These are phyloP conservation scores for Pezicula carpinea DNA, from an alignment of 2,329 filamentous ascomycete species.

Conservation along the genomic window DNA sequence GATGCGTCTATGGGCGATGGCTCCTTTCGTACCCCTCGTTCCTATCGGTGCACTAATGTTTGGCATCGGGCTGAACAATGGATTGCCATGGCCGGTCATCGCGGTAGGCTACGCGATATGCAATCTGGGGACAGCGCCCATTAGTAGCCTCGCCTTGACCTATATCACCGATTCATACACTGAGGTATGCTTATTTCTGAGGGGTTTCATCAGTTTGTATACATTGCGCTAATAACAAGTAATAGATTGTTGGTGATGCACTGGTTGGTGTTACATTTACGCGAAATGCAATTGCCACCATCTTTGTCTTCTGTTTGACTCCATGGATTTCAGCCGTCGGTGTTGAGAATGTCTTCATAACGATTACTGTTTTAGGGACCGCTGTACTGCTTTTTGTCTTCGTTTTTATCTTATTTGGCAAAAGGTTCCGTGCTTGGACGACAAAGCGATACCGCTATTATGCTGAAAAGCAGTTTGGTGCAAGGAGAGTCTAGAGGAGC, in stretches of 20 bases:
- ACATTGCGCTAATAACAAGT: conserved; percentile 6
- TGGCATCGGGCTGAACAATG: conserved; percentile 30
- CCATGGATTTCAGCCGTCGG: conserved; percentile 27
- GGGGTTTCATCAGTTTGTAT: not conserved
- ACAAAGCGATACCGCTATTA: conserved; percentile 31
- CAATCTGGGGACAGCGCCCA: conserved; percentile 31
- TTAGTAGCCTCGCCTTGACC: conserved; percentile 31
- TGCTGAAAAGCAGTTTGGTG: conserved; percentile 12
- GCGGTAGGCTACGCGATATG: conserved; percentile 34
- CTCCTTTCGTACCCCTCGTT: conserved; percentile 29
- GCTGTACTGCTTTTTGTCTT: conserved; percentile 25
- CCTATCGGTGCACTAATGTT: conserved; percentile 34
- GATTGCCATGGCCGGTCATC: conserved; percentile 22
- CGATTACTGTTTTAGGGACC: conserved; percentile 31
- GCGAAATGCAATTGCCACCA: conserved; percentile 38
- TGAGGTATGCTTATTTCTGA: conserved; percentile 23
- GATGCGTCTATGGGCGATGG: conserved; percentile 33
- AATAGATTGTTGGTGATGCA: conserved; percentile 41
- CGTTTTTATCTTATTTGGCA: conserved; percentile 30
- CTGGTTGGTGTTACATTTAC: conserved; percentile 40
- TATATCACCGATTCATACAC: conserved; percentile 35
- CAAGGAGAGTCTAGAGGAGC: not conserved
- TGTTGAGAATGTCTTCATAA: conserved; percentile 37
- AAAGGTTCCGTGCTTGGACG: conserved; percentile 27
- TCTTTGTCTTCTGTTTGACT: conserved; percentile 41